Percentiles rank a stretch among this genome's conserved stretches.
Conservation (phyloP, 805 yeast species). For the Candida michaelii region DNA sequence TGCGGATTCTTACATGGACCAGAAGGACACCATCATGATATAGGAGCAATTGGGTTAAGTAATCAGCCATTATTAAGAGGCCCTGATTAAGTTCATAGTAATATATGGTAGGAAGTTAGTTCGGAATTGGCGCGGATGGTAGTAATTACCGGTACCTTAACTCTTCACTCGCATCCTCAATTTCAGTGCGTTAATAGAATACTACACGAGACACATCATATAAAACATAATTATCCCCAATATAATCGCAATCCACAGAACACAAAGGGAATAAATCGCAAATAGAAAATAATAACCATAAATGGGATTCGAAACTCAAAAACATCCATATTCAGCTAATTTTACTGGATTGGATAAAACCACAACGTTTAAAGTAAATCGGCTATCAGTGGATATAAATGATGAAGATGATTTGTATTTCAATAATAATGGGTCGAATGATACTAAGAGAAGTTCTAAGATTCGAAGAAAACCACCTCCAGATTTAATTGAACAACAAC, state of each 20-base stretch:
- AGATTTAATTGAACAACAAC: conserved; percentile 6
- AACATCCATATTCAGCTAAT: conserved; percentile 3
- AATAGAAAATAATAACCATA: neutral
- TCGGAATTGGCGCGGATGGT: too few species aligned
- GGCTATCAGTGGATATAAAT: conserved; percentile 4
- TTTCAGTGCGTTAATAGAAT: conserved; percentile 1
- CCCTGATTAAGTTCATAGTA: conserved; percentile 19
- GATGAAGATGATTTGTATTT: conserved; percentile 2
- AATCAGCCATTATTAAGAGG: conserved; percentile 24
- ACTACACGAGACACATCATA: too few species aligned
- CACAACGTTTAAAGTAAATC: conserved; percentile 4
- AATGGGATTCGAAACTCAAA: conserved; percentile 1
- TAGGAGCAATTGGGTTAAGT: conserved; percentile 24
- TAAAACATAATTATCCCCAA: too few species aligned
- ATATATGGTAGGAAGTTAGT: too few species aligned
- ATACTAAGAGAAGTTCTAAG: neutral
- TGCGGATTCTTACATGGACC: conserved; percentile 33
- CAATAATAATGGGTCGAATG: neutral
- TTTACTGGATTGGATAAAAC: conserved; percentile 6
- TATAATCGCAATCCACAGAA: too few species aligned
- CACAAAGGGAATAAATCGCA: too few species aligned
- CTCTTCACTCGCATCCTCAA: neutral
- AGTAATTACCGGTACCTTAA: neutral
- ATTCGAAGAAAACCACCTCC: conserved; percentile 12
- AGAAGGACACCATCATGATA: conserved; percentile 24